Base-by-base conservation (phyloP, 495 filamentous ascomycete species). In the Pyrenopolyporus hunteri region DNA sequence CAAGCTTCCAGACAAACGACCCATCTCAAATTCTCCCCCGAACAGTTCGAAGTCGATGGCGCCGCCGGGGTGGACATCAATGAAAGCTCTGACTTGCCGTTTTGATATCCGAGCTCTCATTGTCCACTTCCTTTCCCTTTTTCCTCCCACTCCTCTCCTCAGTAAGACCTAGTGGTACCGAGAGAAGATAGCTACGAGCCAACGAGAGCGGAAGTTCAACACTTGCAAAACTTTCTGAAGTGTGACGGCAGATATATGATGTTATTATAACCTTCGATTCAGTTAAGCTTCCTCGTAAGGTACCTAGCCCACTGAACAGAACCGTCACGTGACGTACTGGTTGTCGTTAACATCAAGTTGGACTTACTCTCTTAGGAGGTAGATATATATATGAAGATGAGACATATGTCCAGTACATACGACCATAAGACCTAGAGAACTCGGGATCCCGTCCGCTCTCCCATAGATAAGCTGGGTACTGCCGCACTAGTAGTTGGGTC, bases 371-470 rank as follows among this genome's bases (percentile, higher is more conserved):
- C n/a, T n/a, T n/a, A n/a, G n/a, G n/a, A n/a, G n/a, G n/a, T n/a
- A n/a, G n/a, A n/a, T n/a, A n/a, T n/a, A n/a, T n/a, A n/a, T n/a
- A n/a, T n/a, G n/a, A n/a, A n/a, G n/a, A n/a, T n/a, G n/a, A n/a
- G n/a, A n/a, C n/a, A n/a, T n/a, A n/a, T n/a, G n/a, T n/a, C n/a
- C n/a, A n/a, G n/a, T n/a, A 70, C 68, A 63, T 80, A 76, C 77
- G 75, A 76, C 77, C 77, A 78, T 70, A 78, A 59, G 68, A 66
- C 68, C 42, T 70, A 56, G 76, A 78, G 54, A 71, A 73, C 65
- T 74, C 74, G 76, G 76, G 70, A 77, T 76, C 77, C 78, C 75
- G 78, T 80, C 74, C 73, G 78, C 74, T 80, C 78, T 77, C 68
- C 75, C 76, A 65, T 78, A 74, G 71, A 70, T 67, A 76, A 76